Evolutionary conservation across 2,329 filamentous ascomycete genomes (phyloP).

Genomic region (Nothophaeocryptopus gaeumannii): DNA sequence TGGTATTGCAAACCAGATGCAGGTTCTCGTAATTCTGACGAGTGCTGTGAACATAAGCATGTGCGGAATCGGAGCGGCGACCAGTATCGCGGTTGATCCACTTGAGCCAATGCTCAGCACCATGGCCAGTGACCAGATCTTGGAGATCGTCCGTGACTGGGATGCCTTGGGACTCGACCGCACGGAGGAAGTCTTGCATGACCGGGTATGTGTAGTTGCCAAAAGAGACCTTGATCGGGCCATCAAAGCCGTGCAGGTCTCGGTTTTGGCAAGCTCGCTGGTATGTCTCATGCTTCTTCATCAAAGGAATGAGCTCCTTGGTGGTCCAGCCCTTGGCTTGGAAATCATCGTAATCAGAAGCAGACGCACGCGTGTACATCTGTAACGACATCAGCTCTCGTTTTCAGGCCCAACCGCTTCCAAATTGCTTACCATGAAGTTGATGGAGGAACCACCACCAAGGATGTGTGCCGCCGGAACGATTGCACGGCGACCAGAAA

Average conservation of each 20-base stretch:
- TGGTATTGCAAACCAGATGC: constrained; percentile 71
- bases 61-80: constrained; percentile 71
- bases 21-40: constrained; percentile 67
- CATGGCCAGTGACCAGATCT: constrained; percentile 64
- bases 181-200: constrained; percentile 70
- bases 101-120: constrained; percentile 79
- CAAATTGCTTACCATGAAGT: constrained; percentile 61
- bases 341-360: constrained; percentile 75
- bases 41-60: constrained; percentile 75
- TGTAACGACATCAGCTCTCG: constrained; percentile 27
- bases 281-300: constrained; percentile 80
- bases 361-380: constrained; percentile 72
- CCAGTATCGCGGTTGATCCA: constrained; percentile 75
- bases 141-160: constrained; percentile 71
- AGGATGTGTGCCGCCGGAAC: constrained; percentile 73
- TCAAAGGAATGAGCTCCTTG: constrained; percentile 69
- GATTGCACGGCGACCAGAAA: constrained; percentile 67
- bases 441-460: constrained; percentile 64
- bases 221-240: constrained; percentile 79
- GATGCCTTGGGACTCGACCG: constrained; percentile 67
- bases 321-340: constrained; percentile 77
- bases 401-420: neutral
- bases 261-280: constrained; percentile 55
- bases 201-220: constrained; percentile 73
- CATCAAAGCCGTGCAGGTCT: constrained; percentile 72